A percentile compares a stretch with the other conserved stretches of the same genome.
phyloP scores from a whole-genome alignment of 23 red algal species.

The Gracilaria gracilis region DNA sequence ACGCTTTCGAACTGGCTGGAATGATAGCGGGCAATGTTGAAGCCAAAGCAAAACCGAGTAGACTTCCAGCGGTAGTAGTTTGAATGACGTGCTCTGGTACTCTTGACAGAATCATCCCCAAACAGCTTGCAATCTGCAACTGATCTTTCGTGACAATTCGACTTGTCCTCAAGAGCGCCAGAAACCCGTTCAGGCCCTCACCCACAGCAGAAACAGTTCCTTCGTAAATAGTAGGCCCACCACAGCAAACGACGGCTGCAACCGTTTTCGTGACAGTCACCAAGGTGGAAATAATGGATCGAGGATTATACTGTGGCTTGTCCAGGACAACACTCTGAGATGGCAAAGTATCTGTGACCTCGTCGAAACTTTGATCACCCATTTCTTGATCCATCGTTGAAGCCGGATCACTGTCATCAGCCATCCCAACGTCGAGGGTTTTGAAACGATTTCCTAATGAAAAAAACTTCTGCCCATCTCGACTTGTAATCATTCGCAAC shows the following conservation, averaged over 20 bases:
- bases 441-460: not conserved
- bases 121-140: constrained; percentile 28
- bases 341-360: not conserved
- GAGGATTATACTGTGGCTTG: constrained; percentile 1
- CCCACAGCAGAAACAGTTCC: constrained; percentile 2
- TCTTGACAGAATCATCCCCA: constrained; percentile 63
- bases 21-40: constrained; percentile 18
- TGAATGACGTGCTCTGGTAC: constrained; percentile 38
- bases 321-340: not conserved
- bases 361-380: not conserved
- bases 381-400: not conserved
- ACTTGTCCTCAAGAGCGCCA: constrained; percentile 21
- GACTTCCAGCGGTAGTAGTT: constrained; percentile 1
- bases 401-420: not conserved
- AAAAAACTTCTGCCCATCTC: constrained; percentile 16
- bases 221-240: constrained; percentile 16
- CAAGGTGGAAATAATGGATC: constrained; percentile 23
- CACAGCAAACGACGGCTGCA: constrained; percentile 38
- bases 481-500: constrained; percentile 24
- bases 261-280: constrained; percentile 14
- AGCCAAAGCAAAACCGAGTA: constrained; percentile 40
- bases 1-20: not conserved
- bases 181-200: constrained; percentile 24
- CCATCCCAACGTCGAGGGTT: not conserved
- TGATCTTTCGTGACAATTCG: constrained; percentile 22